Evolutionary conservation across 225 moss, liverwort and hornwort species (phyloP).

Genomic region (Neckera pumila): DNA sequence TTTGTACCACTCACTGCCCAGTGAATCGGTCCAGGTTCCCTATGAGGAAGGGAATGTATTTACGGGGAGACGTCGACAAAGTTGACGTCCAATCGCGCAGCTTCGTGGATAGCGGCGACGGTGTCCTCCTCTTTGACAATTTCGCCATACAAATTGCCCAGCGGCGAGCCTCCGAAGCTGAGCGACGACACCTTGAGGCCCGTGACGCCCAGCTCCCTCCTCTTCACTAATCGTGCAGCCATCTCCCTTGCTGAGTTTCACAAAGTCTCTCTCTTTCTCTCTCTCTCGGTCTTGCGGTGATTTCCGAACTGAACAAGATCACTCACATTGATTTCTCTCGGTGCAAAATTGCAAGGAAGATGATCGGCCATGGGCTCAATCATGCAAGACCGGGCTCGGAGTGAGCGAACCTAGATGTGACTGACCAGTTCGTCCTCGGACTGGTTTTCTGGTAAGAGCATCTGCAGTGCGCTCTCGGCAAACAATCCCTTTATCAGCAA

Average conservation of each 20-base stretch:
- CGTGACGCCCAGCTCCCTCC: constrained; percentile 28
- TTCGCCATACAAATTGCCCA: constrained; percentile 35
- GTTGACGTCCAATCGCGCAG: constrained; percentile 79
- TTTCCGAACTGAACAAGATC: not conserved
- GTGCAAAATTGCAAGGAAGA: not conserved
- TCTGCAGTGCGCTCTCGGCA: too few relatives aligned
- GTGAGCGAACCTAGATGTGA: not conserved
- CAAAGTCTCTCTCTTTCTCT: not conserved
- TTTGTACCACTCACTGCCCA: too few relatives aligned
- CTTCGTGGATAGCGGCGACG: constrained; percentile 47
- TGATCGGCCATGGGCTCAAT: not conserved
- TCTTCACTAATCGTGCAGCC: not conserved
- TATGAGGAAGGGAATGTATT: not conserved
- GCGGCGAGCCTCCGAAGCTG: constrained; percentile 35
- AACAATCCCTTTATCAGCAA: too few relatives aligned
- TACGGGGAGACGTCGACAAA: constrained; percentile 84
- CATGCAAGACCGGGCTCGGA: not conserved
- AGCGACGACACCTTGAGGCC: constrained; percentile 30
- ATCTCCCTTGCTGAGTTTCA: not conserved
- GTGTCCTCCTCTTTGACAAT: constrained; percentile 21
- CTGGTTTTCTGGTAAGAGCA: not conserved
- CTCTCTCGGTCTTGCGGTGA: not conserved
- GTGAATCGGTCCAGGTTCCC: too few relatives aligned
- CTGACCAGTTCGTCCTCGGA: not conserved
- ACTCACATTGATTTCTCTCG: not conserved